phyloP scores from a whole-genome alignment of 2,329 filamentous ascomycete species.

The Cordyceps tenuipes region DNA sequence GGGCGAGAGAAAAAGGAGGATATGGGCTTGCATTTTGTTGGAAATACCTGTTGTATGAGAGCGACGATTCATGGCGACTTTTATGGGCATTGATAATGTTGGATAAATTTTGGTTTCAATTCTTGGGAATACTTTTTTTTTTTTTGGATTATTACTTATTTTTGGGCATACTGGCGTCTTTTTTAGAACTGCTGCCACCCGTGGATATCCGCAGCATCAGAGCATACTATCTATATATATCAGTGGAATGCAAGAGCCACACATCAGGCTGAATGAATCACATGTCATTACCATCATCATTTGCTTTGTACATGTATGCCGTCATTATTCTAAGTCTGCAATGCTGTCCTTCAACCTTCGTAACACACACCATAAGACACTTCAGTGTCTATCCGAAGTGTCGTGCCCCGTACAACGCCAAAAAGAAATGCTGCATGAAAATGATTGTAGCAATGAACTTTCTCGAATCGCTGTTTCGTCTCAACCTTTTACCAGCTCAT shows the following conservation, averaged over 20 bases:
- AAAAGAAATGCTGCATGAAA: background rate
- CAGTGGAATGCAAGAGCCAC: background rate
- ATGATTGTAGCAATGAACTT: background rate
- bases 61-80: background rate
- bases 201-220: background rate
- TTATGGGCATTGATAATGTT: background rate
- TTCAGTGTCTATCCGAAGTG: background rate
- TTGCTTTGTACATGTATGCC: too few species aligned
- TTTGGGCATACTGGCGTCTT: background rate
- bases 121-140: background rate
- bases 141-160: background rate
- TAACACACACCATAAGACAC: too few species aligned
- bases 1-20: background rate
- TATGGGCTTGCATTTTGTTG: background rate
- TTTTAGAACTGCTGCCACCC: background rate
- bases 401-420: background rate
- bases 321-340: too few species aligned
- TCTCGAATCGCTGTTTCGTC: too few species aligned
- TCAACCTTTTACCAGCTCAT: conserved; percentile 65
- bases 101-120: background rate
- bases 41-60: background rate
- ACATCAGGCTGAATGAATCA: too few species aligned
- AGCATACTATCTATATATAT: too few species aligned
- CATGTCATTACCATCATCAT: too few species aligned
- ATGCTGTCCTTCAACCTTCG: too few species aligned